Percentiles rank a stretch among this genome's conserved stretches.
Evolutionary conservation across 306 rosid species (phyloP).

Genomic region (Glycine latifolia): DNA sequence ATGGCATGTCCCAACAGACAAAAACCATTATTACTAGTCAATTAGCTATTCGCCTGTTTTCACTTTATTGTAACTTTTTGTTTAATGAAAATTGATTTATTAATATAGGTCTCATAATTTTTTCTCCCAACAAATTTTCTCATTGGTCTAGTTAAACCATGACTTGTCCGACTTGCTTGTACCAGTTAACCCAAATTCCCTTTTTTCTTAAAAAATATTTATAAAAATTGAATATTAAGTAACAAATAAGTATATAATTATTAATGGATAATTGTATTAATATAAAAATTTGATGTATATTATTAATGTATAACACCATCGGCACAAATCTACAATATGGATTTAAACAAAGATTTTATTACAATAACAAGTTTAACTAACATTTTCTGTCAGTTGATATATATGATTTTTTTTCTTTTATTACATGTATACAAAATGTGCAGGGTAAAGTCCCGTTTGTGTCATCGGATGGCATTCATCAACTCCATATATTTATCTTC

Average conservation of each 20-base stretch:
- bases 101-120: not conserved
- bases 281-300: not conserved
- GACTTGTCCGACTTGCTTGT: no score
- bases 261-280: no score
- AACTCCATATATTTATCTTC: conserved; percentile 86
- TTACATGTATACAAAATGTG: conserved; percentile 2
- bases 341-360: not conserved
- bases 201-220: no score
- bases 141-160: no score
- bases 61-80: not conserved
- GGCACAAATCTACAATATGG: not conserved
- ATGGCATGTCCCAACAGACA: not conserved
- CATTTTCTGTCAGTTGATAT: not conserved
- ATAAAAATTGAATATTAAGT: no score
- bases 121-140: not conserved
- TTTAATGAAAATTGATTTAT: not conserved
- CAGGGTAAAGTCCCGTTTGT: conserved; percentile 79
- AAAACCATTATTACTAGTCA: not conserved
- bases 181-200: no score
- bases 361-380: not conserved
- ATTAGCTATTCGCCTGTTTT: not conserved
- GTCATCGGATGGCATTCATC: conserved; percentile 78
- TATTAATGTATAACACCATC: not conserved
- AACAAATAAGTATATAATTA: no score
- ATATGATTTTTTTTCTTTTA: not conserved